Conservation (phyloP, 371 early-diverging fungal species). For the Rhizopus arrhizus region DNA sequence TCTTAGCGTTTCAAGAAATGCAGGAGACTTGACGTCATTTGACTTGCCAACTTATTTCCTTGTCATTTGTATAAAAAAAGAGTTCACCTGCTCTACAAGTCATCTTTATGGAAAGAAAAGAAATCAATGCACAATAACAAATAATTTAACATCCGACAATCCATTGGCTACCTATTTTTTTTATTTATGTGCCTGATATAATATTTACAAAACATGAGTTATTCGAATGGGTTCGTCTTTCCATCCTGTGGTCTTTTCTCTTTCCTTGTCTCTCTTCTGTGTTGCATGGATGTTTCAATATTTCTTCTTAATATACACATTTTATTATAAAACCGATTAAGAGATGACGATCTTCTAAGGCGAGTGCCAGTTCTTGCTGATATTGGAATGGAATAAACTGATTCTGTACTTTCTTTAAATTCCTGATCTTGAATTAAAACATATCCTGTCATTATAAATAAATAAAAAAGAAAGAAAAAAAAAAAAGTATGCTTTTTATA, state of each 20-base stretch:
- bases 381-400: not conserved
- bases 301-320: constrained; percentile 18
- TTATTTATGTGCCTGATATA: not conserved
- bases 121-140: too few species aligned
- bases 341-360: constrained; percentile 9
- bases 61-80: too few species aligned
- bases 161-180: not conserved
- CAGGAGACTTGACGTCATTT: too few species aligned
- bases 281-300: constrained; percentile 11
- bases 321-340: constrained; percentile 16
- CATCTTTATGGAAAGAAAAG: too few species aligned
- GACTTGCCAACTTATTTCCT: too few species aligned
- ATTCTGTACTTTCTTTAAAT: not conserved
- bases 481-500: not conserved
- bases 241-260: constrained; percentile 48
- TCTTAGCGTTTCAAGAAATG: too few species aligned
- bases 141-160: too few species aligned
- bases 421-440: constrained; percentile 17
- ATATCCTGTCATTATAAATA: constrained; percentile 13
- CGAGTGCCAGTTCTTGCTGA: not conserved
- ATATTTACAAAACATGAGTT: not conserved
- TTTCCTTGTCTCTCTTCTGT: constrained; percentile 19
- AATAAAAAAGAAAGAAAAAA: constrained; percentile 8
- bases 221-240: constrained; percentile 46
- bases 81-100: too few species aligned